A percentile compares a stretch with the other conserved stretches of the same genome.
Evolutionary conservation across 192 early-diverging fungal genomes (phyloP).

Genomic region (Backusella luteola): DNA sequence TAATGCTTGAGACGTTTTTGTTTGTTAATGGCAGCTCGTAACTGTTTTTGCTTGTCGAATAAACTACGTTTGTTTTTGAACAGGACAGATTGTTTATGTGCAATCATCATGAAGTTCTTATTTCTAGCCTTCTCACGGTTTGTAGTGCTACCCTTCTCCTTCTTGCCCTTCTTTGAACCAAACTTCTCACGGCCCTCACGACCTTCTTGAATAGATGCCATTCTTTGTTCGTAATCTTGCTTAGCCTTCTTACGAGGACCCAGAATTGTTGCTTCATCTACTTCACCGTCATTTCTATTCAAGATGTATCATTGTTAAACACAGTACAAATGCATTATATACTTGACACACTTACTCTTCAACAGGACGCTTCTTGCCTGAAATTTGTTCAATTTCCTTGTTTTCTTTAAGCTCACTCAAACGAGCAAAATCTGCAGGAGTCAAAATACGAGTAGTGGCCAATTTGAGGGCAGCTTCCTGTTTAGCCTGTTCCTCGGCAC

Average conservation of each 20-base stretch:
- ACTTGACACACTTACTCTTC: background rate
- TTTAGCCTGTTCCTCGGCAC: slow-evolving; percentile 46
- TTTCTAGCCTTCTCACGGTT: slow-evolving; percentile 92
- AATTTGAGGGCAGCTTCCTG: slow-evolving; percentile 44
- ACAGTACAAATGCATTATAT: background rate
- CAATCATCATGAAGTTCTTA: slow-evolving; percentile 95
- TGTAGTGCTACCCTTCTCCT: slow-evolving; percentile 73
- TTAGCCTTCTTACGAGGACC: slow-evolving; percentile 78
- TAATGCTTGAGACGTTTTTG: slow-evolving; percentile 61
- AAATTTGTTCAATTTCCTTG: slow-evolving; percentile 51
- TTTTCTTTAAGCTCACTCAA: slow-evolving; percentile 75
- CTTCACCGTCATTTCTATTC: slow-evolving; percentile 9
- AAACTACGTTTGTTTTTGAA: slow-evolving; percentile 73
- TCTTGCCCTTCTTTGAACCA: slow-evolving; percentile 85
- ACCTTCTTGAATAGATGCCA: slow-evolving; percentile 83
- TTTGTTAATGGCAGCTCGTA: slow-evolving; percentile 61
- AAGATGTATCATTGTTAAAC: background rate
- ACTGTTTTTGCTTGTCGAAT: slow-evolving; percentile 66
- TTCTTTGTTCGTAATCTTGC: slow-evolving; percentile 88
- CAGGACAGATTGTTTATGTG: slow-evolving; percentile 84
- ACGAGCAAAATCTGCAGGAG: slow-evolving; percentile 87
- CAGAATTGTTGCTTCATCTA: slow-evolving; percentile 47
- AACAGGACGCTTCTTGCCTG: slow-evolving; percentile 23
- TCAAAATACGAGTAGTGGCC: slow-evolving; percentile 70
- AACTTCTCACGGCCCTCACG: slow-evolving; percentile 93